Evolutionary conservation across 345 rosid species (phyloP).

Genomic region (Bretschneidera sinensis): DNA sequence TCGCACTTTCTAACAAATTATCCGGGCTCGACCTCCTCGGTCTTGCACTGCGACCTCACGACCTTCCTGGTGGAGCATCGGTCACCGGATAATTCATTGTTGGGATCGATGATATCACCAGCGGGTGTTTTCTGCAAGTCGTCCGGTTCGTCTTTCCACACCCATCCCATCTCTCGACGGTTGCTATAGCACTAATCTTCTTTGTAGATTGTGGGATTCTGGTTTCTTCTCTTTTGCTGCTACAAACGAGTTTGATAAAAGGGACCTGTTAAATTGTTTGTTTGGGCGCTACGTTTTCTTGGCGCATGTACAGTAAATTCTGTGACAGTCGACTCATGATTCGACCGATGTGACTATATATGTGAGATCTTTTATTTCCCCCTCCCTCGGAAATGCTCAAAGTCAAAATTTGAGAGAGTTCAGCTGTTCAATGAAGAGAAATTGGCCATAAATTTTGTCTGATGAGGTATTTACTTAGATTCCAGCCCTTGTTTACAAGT

Average conservation of each 20-base stretch:
- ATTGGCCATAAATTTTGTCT: too few relatives aligned
- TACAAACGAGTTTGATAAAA: too few relatives aligned
- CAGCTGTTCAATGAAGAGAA: too few relatives aligned
- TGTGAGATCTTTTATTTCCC: too few relatives aligned
- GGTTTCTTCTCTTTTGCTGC: not conserved
- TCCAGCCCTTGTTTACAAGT: constrained; percentile 13
- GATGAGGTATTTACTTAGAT: constrained; percentile 25
- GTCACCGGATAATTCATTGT: constrained; percentile 30
- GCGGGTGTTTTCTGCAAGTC: constrained; percentile 17
- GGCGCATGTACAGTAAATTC: too few relatives aligned
- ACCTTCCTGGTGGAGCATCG: constrained; percentile 58
- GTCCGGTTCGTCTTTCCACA: constrained; percentile 43
- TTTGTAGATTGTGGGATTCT: not conserved
- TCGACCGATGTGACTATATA: too few relatives aligned
- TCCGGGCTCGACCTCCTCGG: constrained; percentile 91
- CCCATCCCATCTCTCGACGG: constrained; percentile 50
- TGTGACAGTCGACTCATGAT: too few relatives aligned
- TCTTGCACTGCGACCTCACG: constrained; percentile 65
- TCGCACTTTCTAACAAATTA: constrained; percentile 81
- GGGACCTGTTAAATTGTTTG: too few relatives aligned
- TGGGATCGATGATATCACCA: constrained; percentile 19
- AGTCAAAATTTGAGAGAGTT: too few relatives aligned
- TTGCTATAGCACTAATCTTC: not conserved
- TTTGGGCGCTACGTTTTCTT: not conserved
- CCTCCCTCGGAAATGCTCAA: too few relatives aligned